Evolutionary conservation across 176 grass and related monocot genomes (phyloP).

Genomic region (Miscanthus lutarioriparius): DNA sequence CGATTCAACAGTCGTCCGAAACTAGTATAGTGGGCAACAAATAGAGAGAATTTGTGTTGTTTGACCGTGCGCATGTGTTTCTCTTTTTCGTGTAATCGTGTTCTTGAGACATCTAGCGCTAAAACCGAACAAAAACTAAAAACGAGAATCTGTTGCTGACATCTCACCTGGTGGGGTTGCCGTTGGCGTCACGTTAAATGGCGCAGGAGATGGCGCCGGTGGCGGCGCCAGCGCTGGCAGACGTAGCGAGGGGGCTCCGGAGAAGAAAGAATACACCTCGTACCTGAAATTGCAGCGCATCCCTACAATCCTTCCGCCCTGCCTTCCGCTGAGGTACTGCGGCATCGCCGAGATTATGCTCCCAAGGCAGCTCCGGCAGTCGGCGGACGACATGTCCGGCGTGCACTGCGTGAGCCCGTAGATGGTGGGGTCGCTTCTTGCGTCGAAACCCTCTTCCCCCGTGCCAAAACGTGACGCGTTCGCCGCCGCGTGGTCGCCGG

Average conservation of each 20-base stretch:
- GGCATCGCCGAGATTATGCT: neutral
- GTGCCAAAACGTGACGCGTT: constrained; percentile 48
- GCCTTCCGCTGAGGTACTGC: neutral
- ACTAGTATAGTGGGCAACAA: neutral
- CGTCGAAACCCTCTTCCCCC: constrained; percentile 19
- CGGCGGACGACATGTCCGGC: constrained; percentile 31
- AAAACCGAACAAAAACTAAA: neutral
- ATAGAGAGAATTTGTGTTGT: neutral
- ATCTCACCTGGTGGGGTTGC: constrained; percentile 16
- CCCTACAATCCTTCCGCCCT: constrained; percentile 28
- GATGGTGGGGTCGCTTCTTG: neutral
- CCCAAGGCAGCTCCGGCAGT: constrained; percentile 47
- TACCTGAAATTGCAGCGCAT: constrained; percentile 54
- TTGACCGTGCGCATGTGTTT: neutral
- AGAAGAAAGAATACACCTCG: constrained; percentile 44
- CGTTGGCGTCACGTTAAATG: neutral
- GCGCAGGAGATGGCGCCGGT: constrained; percentile 5
- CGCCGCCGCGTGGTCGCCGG: constrained; percentile 30
- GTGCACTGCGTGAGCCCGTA: constrained; percentile 60
- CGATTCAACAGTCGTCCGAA: neutral
- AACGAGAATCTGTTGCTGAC: neutral
- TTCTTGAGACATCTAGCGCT: neutral
- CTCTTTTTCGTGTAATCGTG: neutral
- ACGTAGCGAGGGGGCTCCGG: constrained; percentile 19
- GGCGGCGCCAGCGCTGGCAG: neutral